phyloP scores from a whole-genome alignment of 345 rosid genomes.

The Noccaea caerulescens region DNA sequence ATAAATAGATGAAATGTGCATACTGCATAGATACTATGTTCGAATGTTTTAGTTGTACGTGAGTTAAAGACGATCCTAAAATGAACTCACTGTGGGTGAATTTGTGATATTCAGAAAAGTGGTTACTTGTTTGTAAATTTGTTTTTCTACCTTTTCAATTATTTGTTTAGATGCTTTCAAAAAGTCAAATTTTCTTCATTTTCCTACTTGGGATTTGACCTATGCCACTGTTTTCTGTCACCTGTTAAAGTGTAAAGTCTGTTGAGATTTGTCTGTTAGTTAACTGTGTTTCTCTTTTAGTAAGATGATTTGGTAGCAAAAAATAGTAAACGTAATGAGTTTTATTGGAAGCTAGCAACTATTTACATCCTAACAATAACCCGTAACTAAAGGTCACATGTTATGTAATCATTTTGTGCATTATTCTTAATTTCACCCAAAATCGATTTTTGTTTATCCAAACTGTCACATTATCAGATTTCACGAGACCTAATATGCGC shows the following conservation, averaged over 20 bases:
- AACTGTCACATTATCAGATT: not conserved
- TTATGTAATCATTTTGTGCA: slow-evolving; percentile 14
- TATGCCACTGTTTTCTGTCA: slow-evolving; percentile 25
- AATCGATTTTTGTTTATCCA: not conserved
- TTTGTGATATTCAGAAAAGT: slow-evolving; percentile 23
- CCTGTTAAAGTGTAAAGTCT: slow-evolving; percentile 32
- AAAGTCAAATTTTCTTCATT: slow-evolving; percentile 24
- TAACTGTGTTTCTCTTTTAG: slow-evolving; percentile 22
- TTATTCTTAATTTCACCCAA: not conserved
- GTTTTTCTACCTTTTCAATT: not conserved
- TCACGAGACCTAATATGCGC: not conserved
- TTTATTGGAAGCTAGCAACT: slow-evolving; percentile 30
- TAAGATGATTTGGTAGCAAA: slow-evolving; percentile 27
- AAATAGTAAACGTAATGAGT: slow-evolving; percentile 21
- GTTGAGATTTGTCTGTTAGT: slow-evolving; percentile 33
- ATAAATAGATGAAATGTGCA: too few relatives aligned
- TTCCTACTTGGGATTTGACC: slow-evolving; percentile 39
- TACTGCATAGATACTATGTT: not conserved
- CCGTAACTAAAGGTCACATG: slow-evolving; percentile 41
- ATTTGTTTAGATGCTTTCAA: slow-evolving; percentile 14
- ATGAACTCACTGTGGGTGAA: not conserved
- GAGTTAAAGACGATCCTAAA: not conserved
- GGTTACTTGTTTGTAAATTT: slow-evolving; percentile 5
- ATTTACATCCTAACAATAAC: slow-evolving; percentile 15
- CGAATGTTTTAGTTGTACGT: not conserved